Evolutionary conservation across 805 yeast species (phyloP), one percentile per base, ranked within the genome.

Genomic region (Candida wancherniae): DNA sequence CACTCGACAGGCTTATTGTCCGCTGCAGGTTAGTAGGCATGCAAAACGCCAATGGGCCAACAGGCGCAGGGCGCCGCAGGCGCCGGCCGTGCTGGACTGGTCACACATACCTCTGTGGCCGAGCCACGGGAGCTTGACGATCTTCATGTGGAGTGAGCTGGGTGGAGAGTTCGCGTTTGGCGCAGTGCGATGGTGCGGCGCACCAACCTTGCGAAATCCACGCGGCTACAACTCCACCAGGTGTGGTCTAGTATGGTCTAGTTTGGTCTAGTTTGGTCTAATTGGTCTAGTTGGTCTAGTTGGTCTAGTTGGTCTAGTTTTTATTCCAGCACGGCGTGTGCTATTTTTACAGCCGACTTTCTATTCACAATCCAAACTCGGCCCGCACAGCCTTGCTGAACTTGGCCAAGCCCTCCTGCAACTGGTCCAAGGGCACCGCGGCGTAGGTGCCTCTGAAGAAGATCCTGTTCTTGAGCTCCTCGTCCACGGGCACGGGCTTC

Each of bases 361-460:
- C 14, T 7, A 4, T 16, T 26, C 45, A 43, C 34, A 69, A 52
- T n/a, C 58, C 61, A 42, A 51, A 84, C 56, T 78, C 87, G 29
- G 63, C 62, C 40, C 64, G 63, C 28, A 77, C 66, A 32, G 85
- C 86, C 32, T 63, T 58, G 41, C 85, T 84, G 42, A 82, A 77
- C 57, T 80, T 77, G 52, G 75, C 72, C 40, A 84, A 53, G 45
- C 92, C 92, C 10, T 48, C 42, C 32, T 54, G 71, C 44, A 84
- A 67, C 39, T 70, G 58, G 34, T 79, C 85, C 44, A 80, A 67
- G 15, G 86, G 79, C 24, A 83, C 90, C 30, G 94, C 92, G 31
- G 92, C 94, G 45, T 81, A 84, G 18, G 94, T 84, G 43, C 94
- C 94, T 74, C 94, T 80, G 63, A 80, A 84, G 66, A 83, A 83